phyloP scores from a whole-genome alignment of 345 rosid genomes.

The Microthlaspi erraticum region DNA sequence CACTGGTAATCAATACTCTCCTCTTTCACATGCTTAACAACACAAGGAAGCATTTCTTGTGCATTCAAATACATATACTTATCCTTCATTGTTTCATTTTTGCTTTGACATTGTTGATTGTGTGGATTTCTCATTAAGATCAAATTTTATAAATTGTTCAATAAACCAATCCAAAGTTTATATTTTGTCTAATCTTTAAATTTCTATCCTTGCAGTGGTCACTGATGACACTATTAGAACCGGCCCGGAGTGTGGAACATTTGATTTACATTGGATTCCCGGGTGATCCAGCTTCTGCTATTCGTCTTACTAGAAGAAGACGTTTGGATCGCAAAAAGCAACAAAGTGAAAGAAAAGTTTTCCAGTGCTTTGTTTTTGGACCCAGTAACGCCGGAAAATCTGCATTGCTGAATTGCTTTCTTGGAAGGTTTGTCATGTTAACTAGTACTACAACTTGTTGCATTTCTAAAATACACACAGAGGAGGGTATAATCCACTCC shows the following conservation, averaged over 20 bases:
- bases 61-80: constrained; percentile 15
- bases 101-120: constrained; percentile 21
- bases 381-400: constrained; percentile 88
- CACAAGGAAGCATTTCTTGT: constrained; percentile 10
- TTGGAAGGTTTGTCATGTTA: constrained; percentile 67
- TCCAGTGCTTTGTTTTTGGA: constrained; percentile 93
- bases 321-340: constrained; percentile 87
- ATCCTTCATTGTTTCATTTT: constrained; percentile 13
- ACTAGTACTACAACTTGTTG: neutral
- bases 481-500: constrained; percentile 1
- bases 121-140: constrained; percentile 1
- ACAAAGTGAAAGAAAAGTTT: constrained; percentile 80
- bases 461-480: constrained; percentile 8
- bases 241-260: constrained; percentile 73
- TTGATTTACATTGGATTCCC: constrained; percentile 80
- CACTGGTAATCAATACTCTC: constrained; percentile 60
- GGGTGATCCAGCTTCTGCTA: constrained; percentile 65
- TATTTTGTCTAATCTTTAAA: constrained; percentile 9
- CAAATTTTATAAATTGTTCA: neutral
- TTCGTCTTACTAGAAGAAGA: constrained; percentile 76
- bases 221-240: constrained; percentile 85
- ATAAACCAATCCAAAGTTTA: neutral
- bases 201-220: constrained; percentile 73
- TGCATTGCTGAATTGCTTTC: constrained; percentile 74
- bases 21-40: constrained; percentile 26